Evolutionary conservation across 108 stramenopile genomes (phyloP), one percentile per base, ranked within the genome.

Genomic region (Fragilariopsis cylindrus): DNA sequence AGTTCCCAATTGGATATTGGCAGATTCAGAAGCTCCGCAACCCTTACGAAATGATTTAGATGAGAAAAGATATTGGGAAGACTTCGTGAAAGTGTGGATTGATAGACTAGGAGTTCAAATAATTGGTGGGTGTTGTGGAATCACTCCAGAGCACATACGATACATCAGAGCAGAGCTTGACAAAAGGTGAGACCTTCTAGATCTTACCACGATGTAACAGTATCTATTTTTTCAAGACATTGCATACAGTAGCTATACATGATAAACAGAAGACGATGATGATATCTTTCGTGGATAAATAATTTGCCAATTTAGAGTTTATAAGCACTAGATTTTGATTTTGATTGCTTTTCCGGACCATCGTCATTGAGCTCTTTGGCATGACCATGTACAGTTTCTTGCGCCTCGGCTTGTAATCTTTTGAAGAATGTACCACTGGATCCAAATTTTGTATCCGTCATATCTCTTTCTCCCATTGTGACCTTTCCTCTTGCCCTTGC

Each of bases 401-500:
- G 85, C 15, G 92, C 92, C 70, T 96, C 87, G 43, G 90, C 80
- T 78, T 98, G 97, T 75, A 98, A 84, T 56, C 90, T 80, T 53
- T 82, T 79, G 78, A 98, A 98, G 84, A 98, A 98, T 69, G 93
- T 96, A 18, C 85, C 75, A 67, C 94, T 95, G n/a, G 94, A 90
- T 43, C 83, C 88, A 77, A 88, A 98, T 42, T 90, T 88, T 7
- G 76, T 76, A 57, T 95, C 90, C n/a, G 15, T n/a, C 52, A 88
- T 84, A 54, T 92, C 87, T 72, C 64, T 49, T 73, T 84, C 77
- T 48, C 88, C 94, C 48, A 76, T 80, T 43, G 84, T 82, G 63
- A 98, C 88, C 62, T 86, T 94, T 69, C 95, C 95, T 53, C 79
- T 84, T 7, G 92, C 84, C 60, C 96, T 89, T 0, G 96, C 96